Conservation (phyloP, 352 stramenopile species). For the Phytophthora gonapodyides region DNA sequence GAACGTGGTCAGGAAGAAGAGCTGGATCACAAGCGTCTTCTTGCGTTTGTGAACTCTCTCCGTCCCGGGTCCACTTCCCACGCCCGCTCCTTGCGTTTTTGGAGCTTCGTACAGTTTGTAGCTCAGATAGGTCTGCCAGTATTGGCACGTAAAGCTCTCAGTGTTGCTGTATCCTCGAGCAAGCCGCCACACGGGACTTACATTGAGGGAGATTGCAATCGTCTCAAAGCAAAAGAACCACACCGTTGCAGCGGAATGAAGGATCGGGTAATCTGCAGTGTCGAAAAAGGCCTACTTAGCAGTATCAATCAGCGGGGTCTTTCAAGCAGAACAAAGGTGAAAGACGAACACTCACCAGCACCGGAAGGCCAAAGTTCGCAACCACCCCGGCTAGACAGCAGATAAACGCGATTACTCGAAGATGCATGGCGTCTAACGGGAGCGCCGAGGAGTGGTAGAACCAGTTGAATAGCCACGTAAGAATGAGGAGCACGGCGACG, state of each 20-base stretch:
- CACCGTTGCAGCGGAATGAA: conserved; percentile 35
- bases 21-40: conserved; percentile 31
- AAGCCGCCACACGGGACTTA: conserved; percentile 5
- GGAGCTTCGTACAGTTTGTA: conserved; percentile 35
- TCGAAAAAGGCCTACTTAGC: conserved; percentile 36
- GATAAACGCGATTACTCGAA: conserved; percentile 17
- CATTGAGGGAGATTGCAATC: conserved; percentile 40
- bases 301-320: too few species aligned
- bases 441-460: conserved; percentile 36
- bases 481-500: conserved; percentile 33
- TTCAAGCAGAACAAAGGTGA: too few species aligned
- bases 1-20: conserved; percentile 31
- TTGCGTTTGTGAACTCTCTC: conserved; percentile 18
- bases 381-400: conserved; percentile 25
- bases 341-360: conserved; percentile 17
- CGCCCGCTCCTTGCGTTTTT: conserved; percentile 12
- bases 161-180: too few species aligned
- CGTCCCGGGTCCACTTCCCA: conserved; percentile 4
- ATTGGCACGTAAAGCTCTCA: too few species aligned
- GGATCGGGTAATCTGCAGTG: conserved; percentile 25
- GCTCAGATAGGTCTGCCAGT: conserved; percentile 28
- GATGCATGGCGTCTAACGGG: conserved; percentile 7
- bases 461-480: conserved; percentile 47
- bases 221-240: conserved; percentile 52
- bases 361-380: conserved; percentile 36